A percentile compares a stretch with the other conserved stretches of the same genome.
Evolutionary conservation across 2,329 filamentous ascomycete species (phyloP).

Genomic region (Pseudogymnoascus sp.): DNA sequence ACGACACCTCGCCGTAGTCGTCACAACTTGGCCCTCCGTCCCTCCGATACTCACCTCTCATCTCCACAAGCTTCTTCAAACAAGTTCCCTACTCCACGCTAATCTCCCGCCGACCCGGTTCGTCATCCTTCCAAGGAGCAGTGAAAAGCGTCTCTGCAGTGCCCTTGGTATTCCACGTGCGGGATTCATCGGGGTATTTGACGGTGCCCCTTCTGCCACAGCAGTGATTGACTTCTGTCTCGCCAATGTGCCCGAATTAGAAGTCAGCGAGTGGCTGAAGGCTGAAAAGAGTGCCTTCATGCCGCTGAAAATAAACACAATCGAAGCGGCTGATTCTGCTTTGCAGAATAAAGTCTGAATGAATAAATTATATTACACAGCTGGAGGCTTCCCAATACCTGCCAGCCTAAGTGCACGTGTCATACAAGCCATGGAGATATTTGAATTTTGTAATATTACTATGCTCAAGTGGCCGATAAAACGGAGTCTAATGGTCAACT

Average conservation of each 20-base stretch:
- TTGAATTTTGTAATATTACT: not conserved
- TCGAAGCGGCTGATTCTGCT: constrained; percentile 28
- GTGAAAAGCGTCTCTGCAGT: constrained; percentile 47
- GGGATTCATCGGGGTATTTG: constrained; percentile 52
- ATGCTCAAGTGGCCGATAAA: not conserved
- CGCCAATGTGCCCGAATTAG: constrained; percentile 41
- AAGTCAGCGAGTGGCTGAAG: constrained; percentile 45
- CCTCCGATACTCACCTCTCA: constrained; percentile 51
- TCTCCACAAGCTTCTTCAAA: constrained; percentile 45
- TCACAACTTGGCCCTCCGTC: constrained; percentile 49
- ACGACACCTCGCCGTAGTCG: constrained; percentile 37
- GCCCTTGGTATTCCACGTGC: constrained; percentile 54
- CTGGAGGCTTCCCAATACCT: not conserved
- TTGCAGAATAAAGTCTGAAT: constrained; percentile 11
- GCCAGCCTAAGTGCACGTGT: not conserved
- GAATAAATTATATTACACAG: not conserved
- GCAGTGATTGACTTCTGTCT: constrained; percentile 48
- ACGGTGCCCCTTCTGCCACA: constrained; percentile 46
- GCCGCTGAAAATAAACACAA: constrained; percentile 39
- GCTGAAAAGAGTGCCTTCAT: constrained; percentile 35
- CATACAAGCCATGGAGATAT: not conserved
- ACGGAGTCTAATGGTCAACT: not conserved
- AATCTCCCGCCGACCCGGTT: constrained; percentile 41
- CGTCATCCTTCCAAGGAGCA: constrained; percentile 52
- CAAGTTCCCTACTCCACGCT: constrained; percentile 37